A percentile compares a stretch with the other conserved stretches of the same genome.
phyloP scores from a whole-genome alignment of 2,329 filamentous ascomycete species.

The Sarocladium brachiariae region DNA sequence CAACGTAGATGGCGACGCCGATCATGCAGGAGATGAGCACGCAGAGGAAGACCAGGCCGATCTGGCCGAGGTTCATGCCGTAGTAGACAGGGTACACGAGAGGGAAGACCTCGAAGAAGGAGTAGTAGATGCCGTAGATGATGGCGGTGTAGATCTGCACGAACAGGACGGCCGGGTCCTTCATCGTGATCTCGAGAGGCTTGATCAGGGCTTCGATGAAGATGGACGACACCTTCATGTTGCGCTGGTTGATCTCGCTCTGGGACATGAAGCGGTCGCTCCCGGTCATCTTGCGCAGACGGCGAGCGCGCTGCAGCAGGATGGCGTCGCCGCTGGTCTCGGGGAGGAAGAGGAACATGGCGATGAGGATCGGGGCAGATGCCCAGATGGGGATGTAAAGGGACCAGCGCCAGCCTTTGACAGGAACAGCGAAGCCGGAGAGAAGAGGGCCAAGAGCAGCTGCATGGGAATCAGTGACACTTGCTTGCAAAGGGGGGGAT shows the following conservation, averaged over 20 bases:
- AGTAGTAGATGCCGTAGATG: constrained; percentile 56
- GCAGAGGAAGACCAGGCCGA: constrained; percentile 55
- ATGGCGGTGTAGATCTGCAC: constrained; percentile 55
- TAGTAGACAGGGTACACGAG: constrained; percentile 55
- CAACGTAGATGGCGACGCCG: constrained; percentile 40
- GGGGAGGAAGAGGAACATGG: constrained; percentile 56
- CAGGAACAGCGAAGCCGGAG: constrained; percentile 51
- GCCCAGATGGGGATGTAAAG: constrained; percentile 59
- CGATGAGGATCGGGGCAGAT: constrained; percentile 49
- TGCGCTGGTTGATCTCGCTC: constrained; percentile 56
- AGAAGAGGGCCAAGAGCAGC: constrained; percentile 54
- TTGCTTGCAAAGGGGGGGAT: background rate
- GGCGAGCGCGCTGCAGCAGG: constrained; percentile 51
- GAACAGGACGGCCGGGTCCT: constrained; percentile 57
- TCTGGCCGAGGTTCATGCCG: constrained; percentile 49
- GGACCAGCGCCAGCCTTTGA: constrained; percentile 57
- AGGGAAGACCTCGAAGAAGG: constrained; percentile 61
- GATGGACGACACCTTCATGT: constrained; percentile 40
- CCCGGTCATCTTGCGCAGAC: constrained; percentile 57
- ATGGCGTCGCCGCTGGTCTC: constrained; percentile 56
- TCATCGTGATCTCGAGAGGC: constrained; percentile 52
- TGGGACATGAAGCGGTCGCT: constrained; percentile 50
- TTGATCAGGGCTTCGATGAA: constrained; percentile 52
- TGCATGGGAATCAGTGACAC: constrained; percentile 19
- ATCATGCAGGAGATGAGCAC: constrained; percentile 51